Evolutionary conservation across 164 flowering plant species (phyloP).

Genomic region (Paratinospora sagittata): DNA sequence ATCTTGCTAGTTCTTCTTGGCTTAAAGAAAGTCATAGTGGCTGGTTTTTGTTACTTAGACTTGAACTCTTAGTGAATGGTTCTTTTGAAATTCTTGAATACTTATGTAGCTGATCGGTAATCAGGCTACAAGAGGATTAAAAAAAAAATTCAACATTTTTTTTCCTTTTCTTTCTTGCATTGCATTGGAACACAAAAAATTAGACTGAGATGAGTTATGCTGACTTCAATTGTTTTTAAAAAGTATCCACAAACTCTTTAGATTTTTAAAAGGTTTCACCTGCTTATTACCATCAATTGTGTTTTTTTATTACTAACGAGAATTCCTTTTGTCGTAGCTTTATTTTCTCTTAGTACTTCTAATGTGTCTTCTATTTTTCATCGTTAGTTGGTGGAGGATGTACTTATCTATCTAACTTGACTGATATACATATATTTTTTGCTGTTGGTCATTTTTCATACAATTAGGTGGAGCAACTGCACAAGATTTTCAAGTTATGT

Average conservation of each 20-base stretch:
- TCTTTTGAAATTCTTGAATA: too few species aligned
- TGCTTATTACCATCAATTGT: too few species aligned
- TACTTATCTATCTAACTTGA: background rate
- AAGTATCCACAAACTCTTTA: too few species aligned
- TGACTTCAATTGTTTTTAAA: background rate
- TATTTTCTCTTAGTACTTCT: background rate
- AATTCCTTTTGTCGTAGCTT: too few species aligned
- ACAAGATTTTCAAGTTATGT: constrained; percentile 63
- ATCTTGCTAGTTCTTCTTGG: background rate
- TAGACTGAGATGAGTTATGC: background rate
- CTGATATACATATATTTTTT: background rate
- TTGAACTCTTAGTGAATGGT: too few species aligned
- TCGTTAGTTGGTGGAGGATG: too few species aligned
- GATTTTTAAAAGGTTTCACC: background rate
- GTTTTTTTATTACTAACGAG: too few species aligned
- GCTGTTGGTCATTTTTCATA: background rate
- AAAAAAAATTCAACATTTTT: too few species aligned
- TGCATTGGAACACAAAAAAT: background rate
- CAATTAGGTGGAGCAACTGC: constrained; percentile 61
- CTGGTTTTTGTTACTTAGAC: background rate
- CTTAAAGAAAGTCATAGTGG: background rate
- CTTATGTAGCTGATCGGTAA: too few species aligned
- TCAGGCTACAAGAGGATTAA: too few species aligned
- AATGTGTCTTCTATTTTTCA: background rate
- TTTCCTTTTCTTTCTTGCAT: background rate